Conservation (phyloP, 352 stramenopile species). For the Pythium aphanidermatum region DNA sequence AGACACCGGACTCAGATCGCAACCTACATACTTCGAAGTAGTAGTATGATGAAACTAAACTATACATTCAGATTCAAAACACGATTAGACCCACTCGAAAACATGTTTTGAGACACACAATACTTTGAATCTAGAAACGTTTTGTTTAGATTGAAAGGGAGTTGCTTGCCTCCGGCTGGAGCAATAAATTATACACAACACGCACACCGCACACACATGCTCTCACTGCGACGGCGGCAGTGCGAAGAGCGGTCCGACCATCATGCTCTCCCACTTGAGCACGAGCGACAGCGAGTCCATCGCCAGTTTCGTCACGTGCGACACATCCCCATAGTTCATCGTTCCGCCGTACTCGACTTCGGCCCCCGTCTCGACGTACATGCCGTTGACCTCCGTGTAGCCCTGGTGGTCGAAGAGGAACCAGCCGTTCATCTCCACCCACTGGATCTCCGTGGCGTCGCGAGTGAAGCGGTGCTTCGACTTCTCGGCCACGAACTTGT, state of each 20-base stretch:
- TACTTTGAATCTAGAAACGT: too few relatives aligned
- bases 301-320: slow-evolving; percentile 37
- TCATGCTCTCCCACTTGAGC: slow-evolving; percentile 58
- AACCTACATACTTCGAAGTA: too few relatives aligned
- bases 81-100: too few relatives aligned
- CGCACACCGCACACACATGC: neutral
- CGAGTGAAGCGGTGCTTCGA: slow-evolving; percentile 17
- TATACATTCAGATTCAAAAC: too few relatives aligned
- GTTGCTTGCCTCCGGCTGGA: too few relatives aligned
- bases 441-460: slow-evolving; percentile 45
- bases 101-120: too few relatives aligned
- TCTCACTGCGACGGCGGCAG: slow-evolving; percentile 19
- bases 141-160: too few relatives aligned
- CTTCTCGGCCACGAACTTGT: slow-evolving; percentile 19
- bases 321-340: slow-evolving; percentile 50
- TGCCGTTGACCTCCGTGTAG: slow-evolving; percentile 20
- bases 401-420: slow-evolving; percentile 55
- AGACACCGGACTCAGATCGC: too few relatives aligned
- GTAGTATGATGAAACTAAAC: too few relatives aligned
- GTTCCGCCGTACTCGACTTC: slow-evolving; percentile 64
- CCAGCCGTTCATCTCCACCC: slow-evolving; percentile 64
- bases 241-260: slow-evolving; percentile 50
- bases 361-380: slow-evolving; percentile 33
- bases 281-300: slow-evolving; percentile 67
- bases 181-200: slow-evolving; percentile 22